phyloP scores from a whole-genome alignment of 768 basidiomycete genomes.

The Lentinula detonsa region DNA sequence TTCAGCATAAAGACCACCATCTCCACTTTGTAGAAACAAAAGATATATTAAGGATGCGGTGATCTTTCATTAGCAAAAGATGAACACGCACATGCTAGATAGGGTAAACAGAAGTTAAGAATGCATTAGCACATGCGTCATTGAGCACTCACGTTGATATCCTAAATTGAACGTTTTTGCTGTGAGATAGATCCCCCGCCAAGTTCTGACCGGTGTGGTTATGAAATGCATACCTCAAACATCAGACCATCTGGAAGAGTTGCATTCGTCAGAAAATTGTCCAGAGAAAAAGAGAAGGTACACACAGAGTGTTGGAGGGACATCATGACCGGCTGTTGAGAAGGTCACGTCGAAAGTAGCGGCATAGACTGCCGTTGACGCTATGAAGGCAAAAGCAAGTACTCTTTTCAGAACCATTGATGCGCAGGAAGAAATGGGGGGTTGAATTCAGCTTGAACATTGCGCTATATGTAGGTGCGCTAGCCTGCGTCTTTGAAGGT shows the following conservation, averaged over 20 bases:
- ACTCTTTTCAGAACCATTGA: neutral
- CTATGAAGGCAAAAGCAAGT: neutral
- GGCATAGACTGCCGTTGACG: neutral
- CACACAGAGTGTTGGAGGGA: neutral
- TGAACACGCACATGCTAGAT: slow-evolving; percentile 28
- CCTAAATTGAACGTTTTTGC: slow-evolving; percentile 26
- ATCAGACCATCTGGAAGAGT: slow-evolving; percentile 42
- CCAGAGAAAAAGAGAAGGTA: neutral
- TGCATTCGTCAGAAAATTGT: too few species aligned
- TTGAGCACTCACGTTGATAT: slow-evolving; percentile 48
- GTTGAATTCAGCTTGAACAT: neutral
- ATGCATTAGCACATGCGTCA: neutral
- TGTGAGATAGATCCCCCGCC: too few species aligned
- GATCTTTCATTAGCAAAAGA: neutral
- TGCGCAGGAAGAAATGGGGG: neutral
- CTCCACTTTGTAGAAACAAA: slow-evolving; percentile 42
- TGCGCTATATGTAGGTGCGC: neutral
- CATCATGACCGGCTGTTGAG: neutral
- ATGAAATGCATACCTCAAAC: slow-evolving; percentile 44
- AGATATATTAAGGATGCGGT: neutral
- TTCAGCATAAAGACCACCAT: slow-evolving; percentile 63
- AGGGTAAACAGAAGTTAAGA: neutral
- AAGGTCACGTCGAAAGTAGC: neutral
- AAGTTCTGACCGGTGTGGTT: neutral
- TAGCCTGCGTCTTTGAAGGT: neutral